These are phyloP conservation scores for Francoa sonchifolia DNA, from an alignment of 441 rosid species.

Conservation along the genomic window DNA sequence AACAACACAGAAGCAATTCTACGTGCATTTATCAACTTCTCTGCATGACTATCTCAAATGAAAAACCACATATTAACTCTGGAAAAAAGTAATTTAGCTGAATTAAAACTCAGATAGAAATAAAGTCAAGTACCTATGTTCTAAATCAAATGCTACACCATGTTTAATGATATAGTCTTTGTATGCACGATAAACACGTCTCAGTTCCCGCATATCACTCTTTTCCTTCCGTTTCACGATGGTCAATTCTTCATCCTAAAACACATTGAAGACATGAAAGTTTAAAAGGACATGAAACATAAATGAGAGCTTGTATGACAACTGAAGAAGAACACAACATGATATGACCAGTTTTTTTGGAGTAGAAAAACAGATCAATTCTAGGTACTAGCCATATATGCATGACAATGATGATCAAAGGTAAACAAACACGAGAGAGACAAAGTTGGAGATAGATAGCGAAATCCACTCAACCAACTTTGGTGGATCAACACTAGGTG, in stretches of 20 bases:
- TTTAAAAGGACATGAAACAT: neutral
- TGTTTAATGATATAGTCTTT: conserved; percentile 41
- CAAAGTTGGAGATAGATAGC: too few species aligned
- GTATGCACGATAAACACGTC: conserved; percentile 59
- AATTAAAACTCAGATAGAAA: neutral
- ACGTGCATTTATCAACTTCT: conserved; percentile 35
- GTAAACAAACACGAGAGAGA: too few species aligned
- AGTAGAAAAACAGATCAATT: too few species aligned
- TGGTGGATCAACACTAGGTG: too few species aligned
- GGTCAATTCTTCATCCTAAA: conserved; percentile 62
- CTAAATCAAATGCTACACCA: conserved; percentile 37
- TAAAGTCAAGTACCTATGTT: conserved; percentile 29
- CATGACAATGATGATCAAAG: too few species aligned
- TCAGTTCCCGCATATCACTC: conserved; percentile 66
- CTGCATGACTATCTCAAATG: conserved; percentile 26
- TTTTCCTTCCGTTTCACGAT: conserved; percentile 30
- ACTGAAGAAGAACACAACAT: neutral
- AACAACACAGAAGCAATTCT: conserved; percentile 36
- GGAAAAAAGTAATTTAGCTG: too few species aligned
- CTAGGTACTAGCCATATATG: too few species aligned
- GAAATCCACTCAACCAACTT: too few species aligned
- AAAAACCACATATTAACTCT: too few species aligned
- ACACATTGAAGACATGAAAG: conserved; percentile 4
- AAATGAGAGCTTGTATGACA: neutral
- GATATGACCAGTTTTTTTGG: neutral